Percentiles rank a stretch among this genome's conserved stretches.
phyloP scores from a whole-genome alignment of 2,329 filamentous ascomycete genomes.

The Fusarium sp. region DNA sequence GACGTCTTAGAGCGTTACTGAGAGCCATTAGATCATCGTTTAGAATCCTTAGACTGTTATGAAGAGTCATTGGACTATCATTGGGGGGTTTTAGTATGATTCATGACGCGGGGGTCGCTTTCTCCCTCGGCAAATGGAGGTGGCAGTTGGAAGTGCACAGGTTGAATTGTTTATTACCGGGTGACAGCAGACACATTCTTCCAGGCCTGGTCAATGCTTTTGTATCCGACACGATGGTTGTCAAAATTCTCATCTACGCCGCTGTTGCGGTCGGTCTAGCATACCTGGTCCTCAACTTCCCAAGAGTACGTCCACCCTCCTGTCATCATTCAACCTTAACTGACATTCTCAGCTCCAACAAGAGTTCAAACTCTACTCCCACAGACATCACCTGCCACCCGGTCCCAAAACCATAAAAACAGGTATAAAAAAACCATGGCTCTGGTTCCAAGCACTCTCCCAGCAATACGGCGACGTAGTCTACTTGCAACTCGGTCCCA shows the following conservation, averaged over 20 bases:
- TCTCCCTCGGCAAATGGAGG: conserved; percentile 27
- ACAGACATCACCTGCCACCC: conserved; percentile 53
- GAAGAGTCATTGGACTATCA: conserved; percentile 13
- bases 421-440: conserved; percentile 55
- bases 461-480: conserved; percentile 55
- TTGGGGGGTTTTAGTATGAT: neutral
- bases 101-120: conserved; percentile 32
- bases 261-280: neutral
- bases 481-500: conserved; percentile 56
- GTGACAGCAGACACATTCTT: neutral
- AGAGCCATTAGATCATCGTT: conserved; percentile 15
- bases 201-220: neutral
- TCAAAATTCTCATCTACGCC: conserved; percentile 13
- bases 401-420: conserved; percentile 52
- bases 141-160: conserved; percentile 32
- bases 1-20: conserved; percentile 10
- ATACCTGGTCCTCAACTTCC: conserved; percentile 36
- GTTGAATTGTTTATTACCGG: conserved; percentile 15
- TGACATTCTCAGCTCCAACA: conserved; percentile 48
- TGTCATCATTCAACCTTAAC: too few species aligned
- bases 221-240: conserved; percentile 4
- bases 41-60: neutral
- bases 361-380: conserved; percentile 54
- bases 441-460: conserved; percentile 56
- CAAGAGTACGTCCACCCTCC: conserved; percentile 26